Base-by-base conservation (phyloP, 331 rosid species). In the Acacia pycnantha region DNA sequence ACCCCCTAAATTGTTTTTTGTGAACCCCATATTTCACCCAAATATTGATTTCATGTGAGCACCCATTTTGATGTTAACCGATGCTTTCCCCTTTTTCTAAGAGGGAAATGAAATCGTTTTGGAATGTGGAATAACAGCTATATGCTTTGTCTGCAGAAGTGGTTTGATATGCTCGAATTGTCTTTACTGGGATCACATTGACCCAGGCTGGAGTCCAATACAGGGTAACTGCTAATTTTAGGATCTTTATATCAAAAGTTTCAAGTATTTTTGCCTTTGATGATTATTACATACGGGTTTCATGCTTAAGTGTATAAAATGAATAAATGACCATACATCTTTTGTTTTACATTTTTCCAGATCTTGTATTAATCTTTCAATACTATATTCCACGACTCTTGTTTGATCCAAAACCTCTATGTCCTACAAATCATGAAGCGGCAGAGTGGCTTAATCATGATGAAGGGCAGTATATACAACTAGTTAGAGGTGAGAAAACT, bases 171-270 rank as follows among this genome's bases (percentile, higher is more conserved):
- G 33, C 33, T 31, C 33, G 33, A 0, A 31, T 2, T 31, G 33
- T 31, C 33, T 31, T 31, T 31, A 31, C 33, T 31, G 33, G 33
- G 4, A 31, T 31, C 5, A 0, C 18, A 1, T 51, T 51, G 18
- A 7, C 91, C 82, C 90, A 88, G 99, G 92, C 27, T 93, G 99
- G 99, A 93, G 98, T 87, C 96, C 97, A 84, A 92, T 90, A 96
- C 90, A 90, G 9, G 98, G 99, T 93, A 95, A 50, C 1, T 50
- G 65, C 73, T 82, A 82, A 58, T 84, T 82, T 70, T 46, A 73
- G 35, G 8, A 76, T 22, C 73, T 26, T 19, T 8, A 7, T 5
- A 53, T 18, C 10, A 53, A 21, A 7, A 21, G 3, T 53, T 53
- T 53, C 24, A 53, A 53, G 61, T 21, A 7, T 21, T 53, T 21